Evolutionary conservation across 2,329 filamentous ascomycete species (phyloP).

Genomic region (Fusarium sp.): DNA sequence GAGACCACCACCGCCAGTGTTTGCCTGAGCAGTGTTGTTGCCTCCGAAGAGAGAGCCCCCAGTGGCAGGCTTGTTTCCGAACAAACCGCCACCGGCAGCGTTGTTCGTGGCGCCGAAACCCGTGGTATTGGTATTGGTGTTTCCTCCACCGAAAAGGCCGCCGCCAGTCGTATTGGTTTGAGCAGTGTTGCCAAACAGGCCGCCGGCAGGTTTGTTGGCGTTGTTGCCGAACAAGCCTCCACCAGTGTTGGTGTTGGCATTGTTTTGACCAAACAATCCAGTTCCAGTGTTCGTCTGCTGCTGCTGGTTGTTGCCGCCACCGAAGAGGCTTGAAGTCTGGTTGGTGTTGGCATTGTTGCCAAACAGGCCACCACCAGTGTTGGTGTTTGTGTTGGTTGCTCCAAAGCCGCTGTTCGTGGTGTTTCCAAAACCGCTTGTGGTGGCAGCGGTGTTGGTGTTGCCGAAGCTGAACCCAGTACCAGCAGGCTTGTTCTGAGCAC

Average conservation of each 20-base stretch:
- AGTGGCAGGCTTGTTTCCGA: conserved; percentile 53
- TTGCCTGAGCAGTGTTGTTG: conserved; percentile 49
- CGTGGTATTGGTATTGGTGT: conserved; percentile 9
- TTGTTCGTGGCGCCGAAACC: conserved; percentile 53
- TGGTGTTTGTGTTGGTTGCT: conserved; percentile 42
- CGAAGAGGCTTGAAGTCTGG: background rate
- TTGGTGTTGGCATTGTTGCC: conserved; percentile 53
- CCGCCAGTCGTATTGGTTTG: background rate
- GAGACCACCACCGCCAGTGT: conserved; percentile 55
- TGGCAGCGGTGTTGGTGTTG: conserved; percentile 52
- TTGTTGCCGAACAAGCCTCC: conserved; percentile 42
- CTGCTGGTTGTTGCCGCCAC: background rate
- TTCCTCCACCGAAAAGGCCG: background rate
- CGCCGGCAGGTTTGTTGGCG: conserved; percentile 31
- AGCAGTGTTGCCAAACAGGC: background rate
- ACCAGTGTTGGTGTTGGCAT: background rate
- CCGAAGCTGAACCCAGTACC: conserved; percentile 56
- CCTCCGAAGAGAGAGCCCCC: conserved; percentile 57
- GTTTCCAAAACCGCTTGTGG: conserved; percentile 45
- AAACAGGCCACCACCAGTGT: conserved; percentile 55
- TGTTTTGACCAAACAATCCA: background rate
- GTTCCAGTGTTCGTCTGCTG: background rate
- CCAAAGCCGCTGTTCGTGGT: conserved; percentile 46
- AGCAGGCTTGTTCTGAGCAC: conserved; percentile 53
- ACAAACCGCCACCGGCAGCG: conserved; percentile 51